Base-by-base conservation (phyloP, 257 asterid genomes). In the Ligustrum vulgare region DNA sequence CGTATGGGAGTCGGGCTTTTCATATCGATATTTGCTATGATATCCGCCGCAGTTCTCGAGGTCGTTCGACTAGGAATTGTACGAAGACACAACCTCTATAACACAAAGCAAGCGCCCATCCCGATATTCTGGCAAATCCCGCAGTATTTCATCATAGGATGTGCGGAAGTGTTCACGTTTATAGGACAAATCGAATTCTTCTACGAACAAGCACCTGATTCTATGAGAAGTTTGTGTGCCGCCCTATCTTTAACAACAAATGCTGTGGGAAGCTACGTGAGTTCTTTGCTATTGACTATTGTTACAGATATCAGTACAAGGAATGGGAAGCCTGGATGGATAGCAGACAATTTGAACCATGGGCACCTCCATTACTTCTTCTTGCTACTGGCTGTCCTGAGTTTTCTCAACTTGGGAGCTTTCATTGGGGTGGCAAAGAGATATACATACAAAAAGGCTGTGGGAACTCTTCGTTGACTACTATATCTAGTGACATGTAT, bases 1-100 rank as follows among this genome's bases (percentile, higher is more conserved):
- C 63, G 97, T 18, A 94, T 90, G 94, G 98, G 98, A 0, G 86
- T 91, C 23, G 93, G 93, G 69, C 88, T 88, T 6, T 81, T 84
- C 20, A 78, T 93, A 58, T 93, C 97, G 1, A 79, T 84, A 2
- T 2, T 89, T 0, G 80, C 98, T 35, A 93, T 93, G 98, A 45
- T 86, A 0, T 80, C 51, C 1, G 96, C 98, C 0, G 97, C 89
- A 1, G 47, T 74, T 1, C 75, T 93, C 7, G 98, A 93, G 80
- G 90, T 92, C 3, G 6, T 74, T 23, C 80, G 98, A 6, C 91
- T 93, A 0, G 73, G 77, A 47, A 76, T 76, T 5, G 88, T 82
- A 45, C 41, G 66, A 49, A 74, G 77, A 49, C 75, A 79, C 2
- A 34, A 77, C 62, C 66, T 56, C 23, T 79, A 66, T 8, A 72